Conservation (phyloP, 768 basidiomycete species). For the Termitomyces heimii region DNA sequence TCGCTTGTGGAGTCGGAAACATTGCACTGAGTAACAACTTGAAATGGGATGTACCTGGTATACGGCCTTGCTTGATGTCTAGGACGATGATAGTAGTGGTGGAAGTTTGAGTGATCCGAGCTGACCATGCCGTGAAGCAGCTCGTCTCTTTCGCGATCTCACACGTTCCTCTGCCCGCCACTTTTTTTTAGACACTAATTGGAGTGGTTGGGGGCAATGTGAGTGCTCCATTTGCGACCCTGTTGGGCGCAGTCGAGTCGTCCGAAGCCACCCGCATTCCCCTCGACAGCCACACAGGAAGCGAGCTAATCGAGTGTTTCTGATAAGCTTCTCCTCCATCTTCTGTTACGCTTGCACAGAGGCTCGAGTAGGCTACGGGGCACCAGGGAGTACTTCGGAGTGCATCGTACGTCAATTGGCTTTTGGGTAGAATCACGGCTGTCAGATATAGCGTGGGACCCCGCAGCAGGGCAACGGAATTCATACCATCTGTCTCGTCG, state of each 20-base stretch:
- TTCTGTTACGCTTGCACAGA: conserved; percentile 8
- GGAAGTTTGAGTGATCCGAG: background rate
- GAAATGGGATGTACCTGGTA: background rate
- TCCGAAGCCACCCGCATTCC: background rate
- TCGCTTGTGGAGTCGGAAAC: conserved; percentile 7
- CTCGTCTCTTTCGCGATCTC: background rate
- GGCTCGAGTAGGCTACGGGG: background rate
- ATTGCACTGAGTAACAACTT: background rate
- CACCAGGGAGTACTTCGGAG: conserved; percentile 5
- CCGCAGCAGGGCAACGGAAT: conserved; percentile 2
- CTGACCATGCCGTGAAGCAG: background rate
- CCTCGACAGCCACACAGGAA: background rate
- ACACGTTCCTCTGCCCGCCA: background rate
- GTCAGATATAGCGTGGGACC: conserved; percentile 13
- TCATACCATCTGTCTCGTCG: background rate
- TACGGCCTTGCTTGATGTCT: background rate
- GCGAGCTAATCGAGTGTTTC: background rate
- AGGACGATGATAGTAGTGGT: background rate
- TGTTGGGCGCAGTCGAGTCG: background rate
- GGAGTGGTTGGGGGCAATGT: background rate
- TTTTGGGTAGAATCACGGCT: conserved; percentile 4
- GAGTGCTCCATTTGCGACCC: background rate
- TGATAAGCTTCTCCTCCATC: background rate
- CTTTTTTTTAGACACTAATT: background rate
- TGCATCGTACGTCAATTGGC: conserved; percentile 9